These are phyloP conservation scores for Botrytis tulipae DNA, from an alignment of 2,329 filamentous ascomycete genomes.

Conservation along the genomic window DNA sequence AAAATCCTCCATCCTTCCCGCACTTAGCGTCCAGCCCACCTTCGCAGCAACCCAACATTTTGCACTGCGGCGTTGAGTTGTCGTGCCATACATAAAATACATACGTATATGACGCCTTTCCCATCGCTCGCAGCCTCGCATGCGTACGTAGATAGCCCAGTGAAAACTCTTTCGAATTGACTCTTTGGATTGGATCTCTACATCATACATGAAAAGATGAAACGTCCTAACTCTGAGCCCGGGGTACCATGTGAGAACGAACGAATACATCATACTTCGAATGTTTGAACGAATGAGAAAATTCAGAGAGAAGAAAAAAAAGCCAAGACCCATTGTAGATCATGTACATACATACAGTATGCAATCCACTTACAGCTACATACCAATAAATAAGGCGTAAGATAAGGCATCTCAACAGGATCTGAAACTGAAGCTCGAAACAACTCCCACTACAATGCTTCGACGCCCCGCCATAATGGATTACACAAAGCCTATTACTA, in stretches of 20 bases:
- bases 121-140: constrained; percentile 6
- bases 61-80: constrained; percentile 14
- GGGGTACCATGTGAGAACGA: neutral
- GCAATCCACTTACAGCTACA: neutral
- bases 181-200: constrained; percentile 4
- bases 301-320: neutral
- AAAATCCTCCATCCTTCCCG: constrained; percentile 1
- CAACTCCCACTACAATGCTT: neutral
- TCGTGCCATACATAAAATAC: constrained; percentile 9
- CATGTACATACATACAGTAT: neutral
- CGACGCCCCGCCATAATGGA: constrained; percentile 5
- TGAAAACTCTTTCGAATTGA: constrained; percentile 10
- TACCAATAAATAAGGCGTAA: neutral
- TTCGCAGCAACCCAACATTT: neutral
- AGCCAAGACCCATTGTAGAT: neutral
- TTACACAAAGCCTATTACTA: constrained; percentile 5
- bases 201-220: constrained; percentile 15
- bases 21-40: neutral
- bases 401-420: constrained; percentile 3
- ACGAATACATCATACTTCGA: neutral
- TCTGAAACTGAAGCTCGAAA: constrained; percentile 13
- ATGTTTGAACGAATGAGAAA: constrained; percentile 6
- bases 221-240: neutral
- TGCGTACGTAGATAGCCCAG: neutral
- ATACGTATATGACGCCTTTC: constrained; percentile 6